Evolutionary conservation across 2,329 filamentous ascomycete species (phyloP).

Genomic region (Beauveria varroae): DNA sequence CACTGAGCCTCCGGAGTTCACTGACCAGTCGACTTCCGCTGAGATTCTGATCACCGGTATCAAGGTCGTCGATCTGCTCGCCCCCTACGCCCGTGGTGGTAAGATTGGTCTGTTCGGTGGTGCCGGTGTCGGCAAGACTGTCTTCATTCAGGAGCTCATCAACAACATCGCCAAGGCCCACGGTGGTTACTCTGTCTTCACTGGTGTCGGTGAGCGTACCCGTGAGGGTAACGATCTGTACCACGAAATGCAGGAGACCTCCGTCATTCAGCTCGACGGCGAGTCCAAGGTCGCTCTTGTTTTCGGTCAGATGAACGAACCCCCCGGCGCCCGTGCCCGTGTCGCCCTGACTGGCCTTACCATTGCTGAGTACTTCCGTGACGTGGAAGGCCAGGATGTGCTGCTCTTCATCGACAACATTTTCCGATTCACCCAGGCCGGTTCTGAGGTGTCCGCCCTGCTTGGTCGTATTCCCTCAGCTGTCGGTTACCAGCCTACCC

Average conservation of each 20-base stretch:
- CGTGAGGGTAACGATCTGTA: conserved; percentile 99
- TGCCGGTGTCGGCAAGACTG: conserved; percentile 99
- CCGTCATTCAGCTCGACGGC: conserved; percentile 98
- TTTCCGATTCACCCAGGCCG: conserved; percentile 99
- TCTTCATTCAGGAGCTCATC: conserved; percentile 99
- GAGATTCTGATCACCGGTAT: conserved; percentile 98
- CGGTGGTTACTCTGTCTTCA: conserved; percentile 99
- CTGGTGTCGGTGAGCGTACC: conserved; percentile 99
- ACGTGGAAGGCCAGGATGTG: conserved; percentile 80
- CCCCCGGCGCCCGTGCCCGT: conserved; percentile 98
- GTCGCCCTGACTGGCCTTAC: conserved; percentile 90
- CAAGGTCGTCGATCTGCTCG: conserved; percentile 99
- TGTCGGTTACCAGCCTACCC: conserved; percentile 99
- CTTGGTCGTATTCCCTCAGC: conserved; percentile 99
- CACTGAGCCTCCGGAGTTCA: conserved; percentile 85
- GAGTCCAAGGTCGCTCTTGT: conserved; percentile 99
- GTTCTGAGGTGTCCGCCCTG: conserved; percentile 99
- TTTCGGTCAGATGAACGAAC: conserved; percentile 99
- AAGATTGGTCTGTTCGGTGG: conserved; percentile 99
- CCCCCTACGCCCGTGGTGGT: conserved; percentile 99
- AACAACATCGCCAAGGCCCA: conserved; percentile 99
- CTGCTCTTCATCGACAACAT: conserved; percentile 99
- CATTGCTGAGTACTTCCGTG: conserved; percentile 76
- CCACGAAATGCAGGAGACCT: conserved; percentile 99
- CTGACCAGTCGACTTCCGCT: conserved; percentile 90